Percentiles rank a stretch among this genome's conserved stretches.
These are phyloP conservation scores for Fusarium sp. DNA, from an alignment of 2,329 filamentous ascomycete species.

Conservation along the genomic window DNA sequence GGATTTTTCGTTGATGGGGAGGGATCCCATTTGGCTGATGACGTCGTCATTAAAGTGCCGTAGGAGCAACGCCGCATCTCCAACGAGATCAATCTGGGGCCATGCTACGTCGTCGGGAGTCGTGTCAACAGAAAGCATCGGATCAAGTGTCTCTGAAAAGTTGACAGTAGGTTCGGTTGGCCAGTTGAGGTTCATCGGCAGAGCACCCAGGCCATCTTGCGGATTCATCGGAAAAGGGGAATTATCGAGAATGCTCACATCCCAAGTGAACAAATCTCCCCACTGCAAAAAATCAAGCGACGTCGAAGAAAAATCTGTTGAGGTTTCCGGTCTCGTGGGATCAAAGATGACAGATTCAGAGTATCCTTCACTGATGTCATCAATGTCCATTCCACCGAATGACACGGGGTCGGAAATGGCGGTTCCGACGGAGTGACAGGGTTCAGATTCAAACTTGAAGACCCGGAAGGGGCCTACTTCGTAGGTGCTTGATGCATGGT, in stretches of 20 bases:
- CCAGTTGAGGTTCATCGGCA: slow-evolving; percentile 28
- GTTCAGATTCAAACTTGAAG: slow-evolving; percentile 29
- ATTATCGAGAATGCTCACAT: slow-evolving; percentile 35
- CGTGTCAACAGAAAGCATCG: slow-evolving; percentile 2
- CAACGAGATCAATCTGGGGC: slow-evolving; percentile 34
- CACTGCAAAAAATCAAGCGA: slow-evolving; percentile 35
- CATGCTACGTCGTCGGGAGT: slow-evolving; percentile 14
- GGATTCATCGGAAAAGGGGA: slow-evolving; percentile 9
- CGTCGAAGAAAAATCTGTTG: not conserved
- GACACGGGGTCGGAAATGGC: slow-evolving; percentile 24
- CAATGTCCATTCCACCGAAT: slow-evolving; percentile 20
- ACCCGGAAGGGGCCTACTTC: slow-evolving; percentile 33
- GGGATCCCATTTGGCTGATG: slow-evolving; percentile 39
- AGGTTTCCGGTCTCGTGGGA: accelerated
- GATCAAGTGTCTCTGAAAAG: slow-evolving; percentile 14
- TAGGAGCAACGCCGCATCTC: slow-evolving; percentile 31
- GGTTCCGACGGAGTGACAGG: not conserved
- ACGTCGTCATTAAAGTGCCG: slow-evolving; percentile 41
- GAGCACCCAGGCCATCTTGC: slow-evolving; percentile 10
- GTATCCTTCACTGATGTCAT: slow-evolving; percentile 14
- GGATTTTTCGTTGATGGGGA: slow-evolving; percentile 40
- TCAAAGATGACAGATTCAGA: slow-evolving; percentile 2
- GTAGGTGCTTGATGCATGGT: not conserved
- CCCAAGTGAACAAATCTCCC: slow-evolving; percentile 39
- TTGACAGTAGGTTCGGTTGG: slow-evolving; percentile 3